Base-by-base conservation (phyloP, 768 basidiomycete genomes). In the Podaxis sp. region DNA sequence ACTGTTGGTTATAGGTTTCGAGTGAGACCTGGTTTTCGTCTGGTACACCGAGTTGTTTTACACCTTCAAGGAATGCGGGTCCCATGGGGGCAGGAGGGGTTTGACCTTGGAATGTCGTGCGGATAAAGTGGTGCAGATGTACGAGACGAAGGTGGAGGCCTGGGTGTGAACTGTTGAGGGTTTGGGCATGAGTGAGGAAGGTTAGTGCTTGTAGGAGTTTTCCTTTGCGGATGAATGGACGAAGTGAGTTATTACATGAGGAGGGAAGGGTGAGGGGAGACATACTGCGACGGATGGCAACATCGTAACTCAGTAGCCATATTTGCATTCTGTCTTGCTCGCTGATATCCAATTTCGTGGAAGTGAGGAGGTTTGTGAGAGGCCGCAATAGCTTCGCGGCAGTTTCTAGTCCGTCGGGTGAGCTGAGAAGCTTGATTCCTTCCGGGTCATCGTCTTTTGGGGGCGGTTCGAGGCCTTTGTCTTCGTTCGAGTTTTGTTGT, bases 401-500 rank as follows among this genome's bases (percentile, higher is more conserved):
- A 14, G 82, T 82, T 48, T 91, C 92, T 4, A 98, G 77, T 2
- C 86, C 84, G 58, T 90, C 87, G 1, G 83, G 64, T 16, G 79
- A 76, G 27, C 76, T 72, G 35, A 94, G 73, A 4, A 94, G 75
- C 67, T 91, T 89, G 48, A 82, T 67, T 23, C 95, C 96, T 18
- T 90, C 86, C 0, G 91, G 91, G 69, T 96, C 95, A 2, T 93
- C 90, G 66, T 95, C 93, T 70, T 86, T 90, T 2, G 78, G 69
- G 4, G 71, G 69, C 1, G 75, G 71, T 46, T 90, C 88, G 0
- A 90, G 79, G 27, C 90, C 90, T 68, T 86, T 88, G 74, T 93
- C 90, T 63, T 88, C 87, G 61, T 81, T 73, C 7, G 76, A 68
- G 23, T 72, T 70, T 48, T 74, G 66, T 21, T 78, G 42, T 25